A percentile compares a stretch with the other conserved stretches of the same genome.
Conservation (phyloP, 2,329 filamentous ascomycete genomes). For the Tothia fuscella region DNA sequence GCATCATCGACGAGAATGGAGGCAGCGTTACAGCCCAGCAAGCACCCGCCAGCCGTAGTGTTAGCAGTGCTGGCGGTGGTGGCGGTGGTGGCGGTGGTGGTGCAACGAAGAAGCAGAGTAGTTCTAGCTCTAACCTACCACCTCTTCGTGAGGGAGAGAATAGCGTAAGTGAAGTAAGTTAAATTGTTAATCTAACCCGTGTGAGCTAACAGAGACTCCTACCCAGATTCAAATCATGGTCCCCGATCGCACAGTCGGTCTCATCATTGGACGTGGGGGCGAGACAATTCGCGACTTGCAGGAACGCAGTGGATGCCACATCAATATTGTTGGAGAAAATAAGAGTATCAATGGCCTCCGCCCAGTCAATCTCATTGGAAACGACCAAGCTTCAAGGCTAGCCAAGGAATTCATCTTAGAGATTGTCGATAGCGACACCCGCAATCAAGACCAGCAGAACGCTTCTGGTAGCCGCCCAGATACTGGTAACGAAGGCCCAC, state of each 20-base stretch:
- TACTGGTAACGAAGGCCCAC: no score
- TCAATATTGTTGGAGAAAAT: constrained; percentile 88
- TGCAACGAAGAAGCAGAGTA: constrained; percentile 8
- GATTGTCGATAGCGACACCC: constrained; percentile 84
- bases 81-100: constrained; percentile 16
- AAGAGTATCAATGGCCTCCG: constrained; percentile 85
- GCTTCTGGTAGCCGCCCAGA: constrained; percentile 16
- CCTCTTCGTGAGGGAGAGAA: constrained; percentile 68
- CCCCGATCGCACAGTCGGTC: constrained; percentile 78
- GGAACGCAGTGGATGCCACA: constrained; percentile 84
- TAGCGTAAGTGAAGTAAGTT: no score
- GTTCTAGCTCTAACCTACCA: constrained; percentile 20
- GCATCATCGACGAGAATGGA: constrained; percentile 78
- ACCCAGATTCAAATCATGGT: constrained; percentile 96
- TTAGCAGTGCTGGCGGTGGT: constrained; percentile 7
- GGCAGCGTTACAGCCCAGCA: constrained; percentile 32
- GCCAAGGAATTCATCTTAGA: constrained; percentile 86
- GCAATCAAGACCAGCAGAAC: constrained; percentile 24
- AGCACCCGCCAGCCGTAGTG: constrained; percentile 2
- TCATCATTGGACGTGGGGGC: constrained; percentile 87
- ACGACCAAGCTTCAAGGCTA: constrained; percentile 57
- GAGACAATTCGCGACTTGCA: constrained; percentile 90
- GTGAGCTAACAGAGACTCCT: no score
- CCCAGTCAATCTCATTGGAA: constrained; percentile 82
- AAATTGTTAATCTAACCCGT: no score